A percentile compares a stretch with the other conserved stretches of the same genome.
These are phyloP conservation scores for Sugiyamaella boreocaroliniensis DNA, from an alignment of 805 yeast genomes.

Conservation along the genomic window DNA sequence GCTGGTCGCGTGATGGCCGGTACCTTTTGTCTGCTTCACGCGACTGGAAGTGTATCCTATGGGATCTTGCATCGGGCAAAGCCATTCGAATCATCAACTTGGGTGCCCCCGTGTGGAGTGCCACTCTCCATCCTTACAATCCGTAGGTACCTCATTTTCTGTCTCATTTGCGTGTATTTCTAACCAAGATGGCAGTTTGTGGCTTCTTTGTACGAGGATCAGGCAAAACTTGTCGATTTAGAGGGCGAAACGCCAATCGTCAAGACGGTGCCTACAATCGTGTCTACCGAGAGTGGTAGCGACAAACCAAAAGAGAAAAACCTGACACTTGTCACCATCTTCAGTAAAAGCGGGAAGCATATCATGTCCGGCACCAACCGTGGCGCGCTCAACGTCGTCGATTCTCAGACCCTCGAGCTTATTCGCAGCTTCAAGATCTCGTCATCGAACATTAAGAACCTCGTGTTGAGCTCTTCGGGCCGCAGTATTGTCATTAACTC, in stretches of 20 bases:
- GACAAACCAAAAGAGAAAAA: slow-evolving; percentile 25
- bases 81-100: slow-evolving; percentile 44
- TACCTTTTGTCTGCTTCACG: slow-evolving; percentile 64
- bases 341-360: slow-evolving; percentile 47
- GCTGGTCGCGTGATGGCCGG: slow-evolving; percentile 71
- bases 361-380: slow-evolving; percentile 72
- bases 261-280: slow-evolving; percentile 5
- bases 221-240: slow-evolving; percentile 47
- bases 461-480: slow-evolving; percentile 66
- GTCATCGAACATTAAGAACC: slow-evolving; percentile 62
- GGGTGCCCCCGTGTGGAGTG: slow-evolving; percentile 70
- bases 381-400: slow-evolving; percentile 59
- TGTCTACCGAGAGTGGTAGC: slow-evolving; percentile 17
- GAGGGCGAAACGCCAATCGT: slow-evolving; percentile 12
- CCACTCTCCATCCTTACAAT: slow-evolving; percentile 47
- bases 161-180: background rate
- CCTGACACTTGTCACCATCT: slow-evolving; percentile 45
- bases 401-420: slow-evolving; percentile 24
- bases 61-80: slow-evolving; percentile 56
- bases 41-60: slow-evolving; percentile 75
- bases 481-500: slow-evolving; percentile 27
- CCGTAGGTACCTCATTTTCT: slow-evolving; percentile 15
- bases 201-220: slow-evolving; percentile 61
- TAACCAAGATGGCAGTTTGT: slow-evolving; percentile 37
- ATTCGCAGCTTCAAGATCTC: slow-evolving; percentile 52